These are phyloP conservation scores for Moniliella sp. DNA, from an alignment of 1,284 basidiomycete genomes.

Conservation along the genomic window DNA sequence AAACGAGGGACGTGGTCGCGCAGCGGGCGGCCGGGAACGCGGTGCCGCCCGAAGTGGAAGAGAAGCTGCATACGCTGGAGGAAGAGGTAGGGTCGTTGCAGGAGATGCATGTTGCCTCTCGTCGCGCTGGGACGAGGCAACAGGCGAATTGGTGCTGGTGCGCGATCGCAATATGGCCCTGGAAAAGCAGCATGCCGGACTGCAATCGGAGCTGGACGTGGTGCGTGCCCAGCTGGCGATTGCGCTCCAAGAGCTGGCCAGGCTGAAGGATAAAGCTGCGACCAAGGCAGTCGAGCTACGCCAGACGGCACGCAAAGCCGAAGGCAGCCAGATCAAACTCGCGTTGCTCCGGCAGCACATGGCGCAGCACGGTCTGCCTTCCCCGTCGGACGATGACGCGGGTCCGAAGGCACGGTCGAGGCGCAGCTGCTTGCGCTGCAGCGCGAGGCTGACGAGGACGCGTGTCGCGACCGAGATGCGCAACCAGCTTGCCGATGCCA, in stretches of 20 bases:
- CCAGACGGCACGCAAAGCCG: constrained; percentile 48
- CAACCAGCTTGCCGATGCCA: constrained; percentile 23
- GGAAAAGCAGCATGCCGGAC: constrained; percentile 48
- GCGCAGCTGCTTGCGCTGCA: no score
- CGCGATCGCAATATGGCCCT: constrained; percentile 44
- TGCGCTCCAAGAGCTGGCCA: constrained; percentile 50
- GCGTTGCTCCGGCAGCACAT: constrained; percentile 51
- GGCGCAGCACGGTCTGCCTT: not conserved
- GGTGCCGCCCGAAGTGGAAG: constrained; percentile 15
- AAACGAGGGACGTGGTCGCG: constrained; percentile 4
- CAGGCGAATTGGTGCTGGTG: constrained; percentile 46
- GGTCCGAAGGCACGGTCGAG: no score
- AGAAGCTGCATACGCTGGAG: constrained; percentile 22
- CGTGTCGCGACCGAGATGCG: constrained; percentile 19
- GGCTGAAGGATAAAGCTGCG: constrained; percentile 38
- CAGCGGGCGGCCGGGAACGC: constrained; percentile 1
- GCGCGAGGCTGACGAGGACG: no score
- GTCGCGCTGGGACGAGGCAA: constrained; percentile 30
- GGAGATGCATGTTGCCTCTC: constrained; percentile 21
- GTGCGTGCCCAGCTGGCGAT: constrained; percentile 55
- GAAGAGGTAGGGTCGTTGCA: constrained; percentile 23
- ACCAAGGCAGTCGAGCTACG: constrained; percentile 45
- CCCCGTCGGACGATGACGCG: not conserved
- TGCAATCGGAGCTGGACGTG: constrained; percentile 57
- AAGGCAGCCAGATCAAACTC: constrained; percentile 55